Percentiles rank a stretch among this genome's conserved stretches.
These are phyloP conservation scores for Waltergamsia citrina DNA, from an alignment of 2,329 filamentous ascomycete genomes.

Conservation along the genomic window DNA sequence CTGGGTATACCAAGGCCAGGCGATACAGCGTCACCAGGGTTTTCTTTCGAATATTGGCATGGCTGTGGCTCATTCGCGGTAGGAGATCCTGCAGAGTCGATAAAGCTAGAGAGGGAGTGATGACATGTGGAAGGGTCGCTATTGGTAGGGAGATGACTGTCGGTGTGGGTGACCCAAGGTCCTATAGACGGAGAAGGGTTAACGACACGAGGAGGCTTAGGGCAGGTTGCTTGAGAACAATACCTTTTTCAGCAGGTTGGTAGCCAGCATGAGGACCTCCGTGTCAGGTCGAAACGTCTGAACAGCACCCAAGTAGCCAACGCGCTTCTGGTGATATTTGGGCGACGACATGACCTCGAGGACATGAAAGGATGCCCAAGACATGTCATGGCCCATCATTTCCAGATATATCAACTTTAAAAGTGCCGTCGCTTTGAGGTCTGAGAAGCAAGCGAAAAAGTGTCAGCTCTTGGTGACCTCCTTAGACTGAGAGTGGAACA, in stretches of 20 bases:
- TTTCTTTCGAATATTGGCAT: constrained; percentile 85
- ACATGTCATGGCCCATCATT: constrained; percentile 99
- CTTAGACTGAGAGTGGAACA: background rate
- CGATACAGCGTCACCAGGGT: constrained; percentile 91
- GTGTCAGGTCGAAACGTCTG: constrained; percentile 95
- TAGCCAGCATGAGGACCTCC: constrained; percentile 94
- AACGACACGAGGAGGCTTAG: background rate
- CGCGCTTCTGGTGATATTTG: constrained; percentile 90
- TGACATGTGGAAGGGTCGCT: constrained; percentile 84
- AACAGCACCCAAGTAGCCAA: constrained; percentile 89
- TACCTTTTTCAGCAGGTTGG: constrained; percentile 92
- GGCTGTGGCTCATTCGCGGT: constrained; percentile 77
- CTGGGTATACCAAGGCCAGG: constrained; percentile 90
- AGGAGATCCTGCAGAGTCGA: constrained; percentile 81
- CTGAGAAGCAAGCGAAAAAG: constrained; percentile 30
- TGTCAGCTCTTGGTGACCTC: too few relatives aligned
- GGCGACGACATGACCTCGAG: constrained; percentile 97
- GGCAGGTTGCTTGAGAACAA: too few relatives aligned
- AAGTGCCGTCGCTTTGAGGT: constrained; percentile 91
- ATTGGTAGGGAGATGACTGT: constrained; percentile 80
- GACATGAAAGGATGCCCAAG: constrained; percentile 96
- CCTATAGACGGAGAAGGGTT: constrained; percentile 33
- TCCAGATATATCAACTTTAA: constrained; percentile 96
- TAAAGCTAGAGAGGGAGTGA: constrained; percentile 84
- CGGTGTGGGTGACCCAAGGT: constrained; percentile 62